These are phyloP conservation scores for Hyphochytrium catenoides DNA, from an alignment of 352 stramenopile species.

Conservation along the genomic window DNA sequence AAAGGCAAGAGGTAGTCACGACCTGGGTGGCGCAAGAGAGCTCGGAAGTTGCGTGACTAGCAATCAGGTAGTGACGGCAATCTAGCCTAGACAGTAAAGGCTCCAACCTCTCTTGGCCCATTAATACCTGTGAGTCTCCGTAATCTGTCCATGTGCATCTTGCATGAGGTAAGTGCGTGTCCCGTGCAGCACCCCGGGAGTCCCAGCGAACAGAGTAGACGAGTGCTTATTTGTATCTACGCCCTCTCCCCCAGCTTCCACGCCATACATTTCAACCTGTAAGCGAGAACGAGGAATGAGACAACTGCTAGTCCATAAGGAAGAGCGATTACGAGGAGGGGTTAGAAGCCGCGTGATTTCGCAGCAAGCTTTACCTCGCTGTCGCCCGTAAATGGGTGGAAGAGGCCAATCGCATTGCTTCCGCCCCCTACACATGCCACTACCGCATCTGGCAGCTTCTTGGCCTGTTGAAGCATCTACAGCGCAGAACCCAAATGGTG, in stretches of 20 bases:
- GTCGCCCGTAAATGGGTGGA: slow-evolving; percentile 88
- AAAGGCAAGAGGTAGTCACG: no score
- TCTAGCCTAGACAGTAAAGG: no score
- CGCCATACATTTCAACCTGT: slow-evolving; percentile 84
- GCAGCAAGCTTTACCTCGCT: no score
- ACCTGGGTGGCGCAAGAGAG: no score
- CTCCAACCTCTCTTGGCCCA: no score
- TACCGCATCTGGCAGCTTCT: slow-evolving; percentile 80
- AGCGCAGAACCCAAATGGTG: slow-evolving; percentile 8
- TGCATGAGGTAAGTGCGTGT: slow-evolving; percentile 95
- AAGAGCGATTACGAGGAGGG: no score
- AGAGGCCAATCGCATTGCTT: slow-evolving; percentile 97
- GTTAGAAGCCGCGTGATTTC: no score
- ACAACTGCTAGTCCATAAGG: no score
- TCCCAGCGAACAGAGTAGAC: slow-evolving; percentile 77
- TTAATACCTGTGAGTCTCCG: slow-evolving; percentile 85
- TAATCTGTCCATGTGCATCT: slow-evolving; percentile 75
- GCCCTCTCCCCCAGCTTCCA: slow-evolving; percentile 87
- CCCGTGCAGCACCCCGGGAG: slow-evolving; percentile 85
- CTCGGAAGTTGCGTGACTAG: no score
- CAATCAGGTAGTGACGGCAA: no score
- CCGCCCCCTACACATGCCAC: slow-evolving; percentile 91
- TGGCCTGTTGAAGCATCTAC: slow-evolving; percentile 75
- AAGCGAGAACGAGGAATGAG: no score
- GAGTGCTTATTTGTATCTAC: slow-evolving; percentile 67